Base-by-base conservation (phyloP, 2,329 filamentous ascomycete genomes). In the Exophiala oligosperma region DNA sequence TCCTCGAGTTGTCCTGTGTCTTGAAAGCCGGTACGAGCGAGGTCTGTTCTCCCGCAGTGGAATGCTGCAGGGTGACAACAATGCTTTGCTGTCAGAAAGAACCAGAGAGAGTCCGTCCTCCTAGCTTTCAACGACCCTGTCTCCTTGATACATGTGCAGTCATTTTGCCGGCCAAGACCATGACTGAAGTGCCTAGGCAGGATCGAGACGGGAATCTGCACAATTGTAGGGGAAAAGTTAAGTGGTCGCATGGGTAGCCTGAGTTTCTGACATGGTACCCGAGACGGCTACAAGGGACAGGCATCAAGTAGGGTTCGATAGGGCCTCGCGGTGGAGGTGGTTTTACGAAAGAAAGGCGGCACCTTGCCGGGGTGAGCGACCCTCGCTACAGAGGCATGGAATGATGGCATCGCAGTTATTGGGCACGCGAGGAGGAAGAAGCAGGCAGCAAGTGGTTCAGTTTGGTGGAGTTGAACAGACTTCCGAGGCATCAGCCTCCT, bases 131-230 rank as follows among this genome's bases (percentile, higher is more conserved):
- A 35, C 5, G 32, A 58, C 43, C 55, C 23, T 8, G 52, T 59
- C 61, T 57, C 57, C 54, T 59, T 56, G 57, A 58, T 38, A 37
- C 58, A 57, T 38, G 40, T 35, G 46, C 38, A 59, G 52, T 61
- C 61, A 57, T 56, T 51, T 61, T 29, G 53, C 44, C 23, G 47
- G 51, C 46, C n/a, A 46, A 43, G 26, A n/a, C 8, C 52, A 56
- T 58, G 61, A 63, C 61, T 61, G 58, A 58, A 63, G 59, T 63
- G 61, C 58, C 24, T 53, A 57, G 60, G 53, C 47, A 57, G 49
- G 35, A 48, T 28, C 35, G 29, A 54, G 57, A 40, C 23, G 21
- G 51, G 26, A 49, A 48, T 48, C 47, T 51, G 52, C 41, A 53
- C 40, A 52, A 49, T 52, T 50, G 57, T 43, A 23, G 40, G n/a